Evolutionary conservation across 176 grass and related monocot genomes (phyloP).

Genomic region (sorghum (Sorghum bicolor)): DNA sequence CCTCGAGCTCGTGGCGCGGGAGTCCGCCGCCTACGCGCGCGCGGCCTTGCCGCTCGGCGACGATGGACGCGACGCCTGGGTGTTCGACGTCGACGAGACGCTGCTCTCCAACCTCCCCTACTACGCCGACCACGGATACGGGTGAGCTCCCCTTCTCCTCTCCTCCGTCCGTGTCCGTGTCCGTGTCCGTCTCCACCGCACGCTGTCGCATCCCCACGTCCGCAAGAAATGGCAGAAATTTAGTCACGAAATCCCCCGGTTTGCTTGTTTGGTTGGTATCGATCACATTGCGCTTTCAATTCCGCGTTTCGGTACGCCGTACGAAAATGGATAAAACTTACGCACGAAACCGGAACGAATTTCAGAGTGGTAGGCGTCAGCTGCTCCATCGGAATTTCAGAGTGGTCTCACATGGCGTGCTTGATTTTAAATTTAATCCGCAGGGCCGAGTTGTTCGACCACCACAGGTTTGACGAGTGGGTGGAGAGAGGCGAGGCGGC

Average conservation of each 20-base stretch:
- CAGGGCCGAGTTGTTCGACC: conserved; percentile 57
- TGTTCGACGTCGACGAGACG: conserved; percentile 91
- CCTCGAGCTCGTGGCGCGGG: conserved; percentile 46
- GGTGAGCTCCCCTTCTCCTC: background rate
- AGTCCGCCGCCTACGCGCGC: conserved; percentile 55
- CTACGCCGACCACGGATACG: conserved; percentile 62
- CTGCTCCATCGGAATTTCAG: background rate
- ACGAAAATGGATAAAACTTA: background rate
- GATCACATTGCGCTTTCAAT: background rate
- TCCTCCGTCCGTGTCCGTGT: background rate
- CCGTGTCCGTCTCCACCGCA: background rate
- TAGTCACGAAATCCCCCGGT: background rate
- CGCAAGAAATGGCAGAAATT: background rate
- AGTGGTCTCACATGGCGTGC: background rate
- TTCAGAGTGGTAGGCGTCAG: background rate
- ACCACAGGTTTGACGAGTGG: conserved; percentile 62
- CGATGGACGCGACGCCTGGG: conserved; percentile 49
- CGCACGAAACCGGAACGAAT: background rate
- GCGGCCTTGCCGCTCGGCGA: background rate
- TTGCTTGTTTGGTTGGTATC: background rate
- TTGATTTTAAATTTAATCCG: background rate
- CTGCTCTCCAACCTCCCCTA: conserved; percentile 78
- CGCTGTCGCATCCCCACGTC: background rate
- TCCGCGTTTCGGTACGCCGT: background rate
- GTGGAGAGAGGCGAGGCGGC: conserved; percentile 60